Evolutionary conservation across 331 rosid species (phyloP).

Genomic region (Malus hybrid): DNA sequence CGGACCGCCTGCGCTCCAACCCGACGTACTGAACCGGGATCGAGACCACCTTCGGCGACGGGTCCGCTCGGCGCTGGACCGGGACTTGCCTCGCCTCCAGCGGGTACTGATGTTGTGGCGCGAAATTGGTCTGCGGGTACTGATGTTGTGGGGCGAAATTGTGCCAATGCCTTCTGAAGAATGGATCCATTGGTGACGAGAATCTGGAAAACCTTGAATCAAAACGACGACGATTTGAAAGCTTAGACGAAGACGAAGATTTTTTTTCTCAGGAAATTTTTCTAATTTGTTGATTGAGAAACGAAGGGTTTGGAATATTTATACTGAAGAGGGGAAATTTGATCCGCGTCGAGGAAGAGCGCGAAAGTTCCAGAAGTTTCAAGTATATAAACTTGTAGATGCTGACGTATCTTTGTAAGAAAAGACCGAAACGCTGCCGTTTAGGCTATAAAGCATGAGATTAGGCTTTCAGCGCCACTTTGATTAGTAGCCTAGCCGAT

Average conservation of each 20-base stretch:
- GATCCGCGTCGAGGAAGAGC: not conserved
- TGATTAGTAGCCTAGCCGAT: too few relatives aligned
- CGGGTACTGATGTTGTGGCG: not conserved
- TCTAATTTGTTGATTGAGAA: not conserved
- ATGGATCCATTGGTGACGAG: constrained; percentile 19
- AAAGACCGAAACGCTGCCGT: too few relatives aligned
- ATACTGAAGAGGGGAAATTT: not conserved
- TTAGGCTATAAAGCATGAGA: too few relatives aligned
- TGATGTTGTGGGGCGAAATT: not conserved
- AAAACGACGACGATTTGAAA: not conserved
- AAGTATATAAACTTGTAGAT: not conserved
- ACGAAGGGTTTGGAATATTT: not conserved
- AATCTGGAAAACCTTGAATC: not conserved
- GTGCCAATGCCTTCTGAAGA: constrained; percentile 18
- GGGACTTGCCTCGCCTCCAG: constrained; percentile 2
- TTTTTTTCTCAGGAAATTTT: not conserved
- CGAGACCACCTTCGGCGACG: constrained; percentile 39
- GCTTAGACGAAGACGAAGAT: not conserved
- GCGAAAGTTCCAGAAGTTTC: constrained; percentile 45
- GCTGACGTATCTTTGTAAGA: not conserved
- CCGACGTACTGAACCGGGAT: constrained; percentile 57
- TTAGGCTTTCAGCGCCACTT: too few relatives aligned
- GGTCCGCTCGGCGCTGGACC: constrained; percentile 2
- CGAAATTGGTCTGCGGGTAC: not conserved
- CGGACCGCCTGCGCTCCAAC: constrained; percentile 19